phyloP scores from a whole-genome alignment of 2,329 filamentous ascomycete genomes.

The Aspergillus luchuensis region DNA sequence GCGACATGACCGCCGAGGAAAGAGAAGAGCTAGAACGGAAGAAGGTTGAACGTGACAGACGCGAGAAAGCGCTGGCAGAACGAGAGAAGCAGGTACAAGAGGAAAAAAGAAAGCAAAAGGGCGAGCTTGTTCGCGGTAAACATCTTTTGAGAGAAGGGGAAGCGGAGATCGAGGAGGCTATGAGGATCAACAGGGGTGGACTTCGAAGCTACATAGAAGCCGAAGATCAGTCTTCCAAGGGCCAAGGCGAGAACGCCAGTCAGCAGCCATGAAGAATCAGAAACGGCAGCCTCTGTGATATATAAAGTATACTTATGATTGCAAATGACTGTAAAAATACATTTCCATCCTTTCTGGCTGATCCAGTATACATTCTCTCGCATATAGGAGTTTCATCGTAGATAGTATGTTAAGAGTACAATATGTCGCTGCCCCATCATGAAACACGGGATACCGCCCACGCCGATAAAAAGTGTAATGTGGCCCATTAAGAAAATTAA shows the following conservation, averaged over 20 bases:
- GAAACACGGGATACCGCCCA: slow-evolving; percentile 3
- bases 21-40: slow-evolving; percentile 43
- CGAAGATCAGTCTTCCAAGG: slow-evolving; percentile 19
- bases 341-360: slow-evolving; percentile 10
- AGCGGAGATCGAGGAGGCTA: slow-evolving; percentile 47
- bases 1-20: slow-evolving; percentile 40
- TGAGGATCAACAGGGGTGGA: slow-evolving; percentile 46
- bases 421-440: background rate
- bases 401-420: background rate
- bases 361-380: background rate
- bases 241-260: background rate
- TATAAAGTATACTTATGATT: slow-evolving; percentile 4
- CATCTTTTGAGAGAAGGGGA: slow-evolving; percentile 47
- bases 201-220: slow-evolving; percentile 44
- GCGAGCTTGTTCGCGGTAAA: slow-evolving; percentile 45
- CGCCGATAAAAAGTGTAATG: slow-evolving; percentile 9
- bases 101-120: slow-evolving; percentile 44
- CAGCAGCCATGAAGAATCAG: background rate
- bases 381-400: background rate
- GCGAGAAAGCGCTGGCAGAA: slow-evolving; percentile 48
- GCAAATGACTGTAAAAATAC: slow-evolving; percentile 11
- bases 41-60: slow-evolving; percentile 44
- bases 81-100: slow-evolving; percentile 47
- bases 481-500: slow-evolving; percentile 17
- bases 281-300: background rate